Base-by-base conservation (phyloP, 2,329 filamentous ascomycete genomes). In the Colletotrichum sp. region DNA sequence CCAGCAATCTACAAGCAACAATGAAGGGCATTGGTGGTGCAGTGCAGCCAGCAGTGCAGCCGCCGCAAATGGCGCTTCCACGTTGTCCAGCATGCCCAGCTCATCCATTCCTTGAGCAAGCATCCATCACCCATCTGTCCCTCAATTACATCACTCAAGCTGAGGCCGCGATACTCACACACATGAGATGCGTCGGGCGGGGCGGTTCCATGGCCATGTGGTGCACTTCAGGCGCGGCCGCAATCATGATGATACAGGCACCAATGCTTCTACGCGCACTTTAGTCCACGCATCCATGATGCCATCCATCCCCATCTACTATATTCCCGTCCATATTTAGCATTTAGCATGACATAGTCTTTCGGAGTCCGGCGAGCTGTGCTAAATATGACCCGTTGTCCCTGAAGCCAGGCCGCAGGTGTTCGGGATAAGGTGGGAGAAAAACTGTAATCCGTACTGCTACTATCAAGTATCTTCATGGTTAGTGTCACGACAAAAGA, bases 1-100 rank as follows among this genome's bases (percentile, higher is more conserved):
- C 39, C 39, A 73, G 64, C 39, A 75, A 75, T 75, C 25, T 68
- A 75, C 69, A 75, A 67, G 62, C 73, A 66, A 67, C 70, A 68
- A 72, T 64, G 32, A 67, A 75, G 69, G 69, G 55, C 56, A 52
- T 52, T 13, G 43, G 43, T 52, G 43, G 43, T 52, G 43, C 43
- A 52, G 18, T 48, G 62, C 69, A 58, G 66, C 56, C 25, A 67
- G 71, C 55, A 62, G 55, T 30, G 61, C 66, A 55, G 66, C 70
- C 15, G 66, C 25, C 43, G 34, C 28, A 36, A 18, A 27, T 43
- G 15, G 34, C 64, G 22, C 39, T 34, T 55, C 34, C 30, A 8
- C 22, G n/a, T 52, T 22, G 43, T 52, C 43, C n/a, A 52, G 43
- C 43, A 22, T 52, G 43, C 32, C 61, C 32, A 30, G 55, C 55